These are phyloP conservation scores for Leccinum solheimii DNA, from an alignment of 1,284 basidiomycete species.

Conservation along the genomic window DNA sequence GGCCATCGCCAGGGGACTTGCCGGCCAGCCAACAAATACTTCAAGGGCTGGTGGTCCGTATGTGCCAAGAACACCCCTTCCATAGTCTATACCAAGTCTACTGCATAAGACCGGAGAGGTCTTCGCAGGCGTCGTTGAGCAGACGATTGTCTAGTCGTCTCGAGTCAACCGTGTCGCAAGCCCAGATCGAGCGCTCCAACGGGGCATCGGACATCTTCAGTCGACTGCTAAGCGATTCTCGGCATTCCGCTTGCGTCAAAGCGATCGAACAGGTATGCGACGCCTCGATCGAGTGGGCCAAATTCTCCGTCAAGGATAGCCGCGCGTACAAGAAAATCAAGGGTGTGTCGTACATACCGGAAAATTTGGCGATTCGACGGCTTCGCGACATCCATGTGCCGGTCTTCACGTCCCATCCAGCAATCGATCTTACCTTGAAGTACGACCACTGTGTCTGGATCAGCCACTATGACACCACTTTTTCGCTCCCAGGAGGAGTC, in stretches of 20 bases:
- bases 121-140: slow-evolving; percentile 19
- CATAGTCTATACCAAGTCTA: slow-evolving; percentile 92
- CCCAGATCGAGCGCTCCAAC: slow-evolving; percentile 51
- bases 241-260: slow-evolving; percentile 43
- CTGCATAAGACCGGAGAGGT: slow-evolving; percentile 55
- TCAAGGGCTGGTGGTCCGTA: slow-evolving; percentile 65
- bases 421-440: slow-evolving; percentile 68
- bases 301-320: slow-evolving; percentile 47
- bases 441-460: slow-evolving; percentile 76
- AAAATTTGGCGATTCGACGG: slow-evolving; percentile 44
- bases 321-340: slow-evolving; percentile 26
- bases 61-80: slow-evolving; percentile 91
- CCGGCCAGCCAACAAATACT: slow-evolving; percentile 63
- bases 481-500: slow-evolving; percentile 74
- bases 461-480: slow-evolving; percentile 58
- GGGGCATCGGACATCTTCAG: slow-evolving; percentile 75
- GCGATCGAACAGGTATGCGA: slow-evolving; percentile 69
- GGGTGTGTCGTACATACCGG: slow-evolving; percentile 41
- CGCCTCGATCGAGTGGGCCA: slow-evolving; percentile 84
- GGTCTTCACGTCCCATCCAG: slow-evolving; percentile 72
- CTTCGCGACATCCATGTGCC: slow-evolving; percentile 70
- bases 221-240: slow-evolving; percentile 49
- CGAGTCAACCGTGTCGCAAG: slow-evolving; percentile 36
- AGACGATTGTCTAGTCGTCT: slow-evolving; percentile 46
- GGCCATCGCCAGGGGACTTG: slow-evolving; percentile 32